Evolutionary conservation across 306 rosid species (phyloP), one percentile per base, ranked within the genome.

Genomic region (Neltuma alba): DNA sequence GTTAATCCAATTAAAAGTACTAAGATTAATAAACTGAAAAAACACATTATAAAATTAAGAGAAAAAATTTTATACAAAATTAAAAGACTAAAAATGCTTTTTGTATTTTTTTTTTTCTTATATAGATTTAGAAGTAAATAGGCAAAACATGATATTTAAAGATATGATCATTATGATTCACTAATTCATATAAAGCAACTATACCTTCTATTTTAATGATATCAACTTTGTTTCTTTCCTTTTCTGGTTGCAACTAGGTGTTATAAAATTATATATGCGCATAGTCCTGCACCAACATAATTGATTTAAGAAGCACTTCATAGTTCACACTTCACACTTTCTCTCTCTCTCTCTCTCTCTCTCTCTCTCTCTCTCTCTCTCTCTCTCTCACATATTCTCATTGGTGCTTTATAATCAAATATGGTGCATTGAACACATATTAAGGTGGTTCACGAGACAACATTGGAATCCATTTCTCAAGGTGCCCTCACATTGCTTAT

Each of bases 401-500:
- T 20, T n/a, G 57, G 27, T 20, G 11, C 10, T 7, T 25, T n/a
- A 6, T 52, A 7, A 71, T n/a, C 28, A 9, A 20, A 15, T 31
- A 36, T 1, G 20, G 38, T 16, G 9, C 41, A 15, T 75, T 40
- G 33, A 52, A 11, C 66, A 76, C 45, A 37, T 10, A 20, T 0
- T 40, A n/a, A 40, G 65, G 52, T 58, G 44, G 74, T 82, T 86
- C 87, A 83, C 81, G 81, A 55, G 87, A 74, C 57, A 28, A 38
- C 85, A 72, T 70, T 68, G 80, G 81, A 76, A 37, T 79, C 77
- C 80, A 41, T 34, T 25, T 70, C 55, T 69, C 44, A 21, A 40
- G 58, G 28, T 62, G 70, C 33, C 33, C 54, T 81, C 66, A 73
- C 66, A 47, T 37, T 76, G 11, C 30, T 8, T 7, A 9, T 38